A percentile compares a stretch with the other conserved stretches of the same genome.
Evolutionary conservation across 768 basidiomycete species (phyloP).

Genomic region (Auricularia auricula-judae): DNA sequence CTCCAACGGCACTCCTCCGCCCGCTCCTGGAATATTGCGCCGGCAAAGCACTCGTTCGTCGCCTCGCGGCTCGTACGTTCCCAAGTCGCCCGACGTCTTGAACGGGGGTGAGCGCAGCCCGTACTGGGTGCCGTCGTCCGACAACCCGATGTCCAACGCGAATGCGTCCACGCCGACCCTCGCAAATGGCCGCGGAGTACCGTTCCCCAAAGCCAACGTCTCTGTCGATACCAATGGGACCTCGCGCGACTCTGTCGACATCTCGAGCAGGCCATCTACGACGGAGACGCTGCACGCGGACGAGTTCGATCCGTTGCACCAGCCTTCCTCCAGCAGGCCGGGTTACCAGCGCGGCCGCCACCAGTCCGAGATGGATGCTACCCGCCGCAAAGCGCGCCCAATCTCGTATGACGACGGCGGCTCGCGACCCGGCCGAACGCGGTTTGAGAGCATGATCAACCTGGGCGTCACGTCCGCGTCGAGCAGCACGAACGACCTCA

Average conservation of each 20-base stretch:
- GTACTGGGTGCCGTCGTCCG: not conserved
- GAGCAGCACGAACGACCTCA: constrained; percentile 46
- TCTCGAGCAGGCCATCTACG: not conserved
- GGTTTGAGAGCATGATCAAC: constrained; percentile 68
- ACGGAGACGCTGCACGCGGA: not conserved
- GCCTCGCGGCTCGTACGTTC: constrained; percentile 4
- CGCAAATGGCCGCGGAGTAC: not conserved
- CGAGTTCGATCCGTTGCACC: not conserved
- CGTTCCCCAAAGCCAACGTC: not conserved
- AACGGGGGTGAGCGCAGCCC: not conserved
- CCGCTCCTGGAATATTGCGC: not conserved
- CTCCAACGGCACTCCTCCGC: not conserved
- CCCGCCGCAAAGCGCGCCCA: constrained; percentile 45
- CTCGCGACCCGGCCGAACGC: constrained; percentile 32
- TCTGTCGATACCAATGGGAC: not conserved
- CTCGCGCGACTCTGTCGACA: not conserved
- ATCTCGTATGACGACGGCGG: constrained; percentile 61
- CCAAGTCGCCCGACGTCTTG: not conserved
- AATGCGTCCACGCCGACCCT: not conserved
- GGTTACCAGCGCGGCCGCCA: constrained; percentile 18
- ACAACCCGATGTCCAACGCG: not conserved
- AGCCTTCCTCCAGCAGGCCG: not conserved
- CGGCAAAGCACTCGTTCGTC: constrained; percentile 1
- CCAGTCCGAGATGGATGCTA: constrained; percentile 26
- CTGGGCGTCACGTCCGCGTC: constrained; percentile 34